Evolutionary conservation across 2,329 filamentous ascomycete species (phyloP).

Genomic region (Neonectria faginata): DNA sequence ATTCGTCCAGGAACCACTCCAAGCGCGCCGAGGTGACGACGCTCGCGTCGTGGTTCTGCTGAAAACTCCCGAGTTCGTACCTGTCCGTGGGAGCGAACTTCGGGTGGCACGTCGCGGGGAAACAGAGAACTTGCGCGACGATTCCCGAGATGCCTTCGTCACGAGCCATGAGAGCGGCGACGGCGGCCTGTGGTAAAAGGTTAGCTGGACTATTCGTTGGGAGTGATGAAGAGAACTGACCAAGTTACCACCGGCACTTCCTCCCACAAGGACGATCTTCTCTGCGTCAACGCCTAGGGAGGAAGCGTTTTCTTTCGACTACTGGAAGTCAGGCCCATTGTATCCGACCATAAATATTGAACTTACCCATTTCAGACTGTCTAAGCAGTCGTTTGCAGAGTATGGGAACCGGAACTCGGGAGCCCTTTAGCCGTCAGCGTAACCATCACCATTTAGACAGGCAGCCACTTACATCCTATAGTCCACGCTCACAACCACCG

Average conservation of each 20-base stretch:
- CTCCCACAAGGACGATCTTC: slow-evolving; percentile 52
- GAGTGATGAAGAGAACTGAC: slow-evolving; percentile 36
- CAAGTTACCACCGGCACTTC: slow-evolving; percentile 52
- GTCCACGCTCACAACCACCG: slow-evolving; percentile 53
- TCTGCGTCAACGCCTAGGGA: slow-evolving; percentile 49
- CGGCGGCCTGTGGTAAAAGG: slow-evolving; percentile 40
- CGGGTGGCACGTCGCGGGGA: slow-evolving; percentile 52
- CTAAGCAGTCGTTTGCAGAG: slow-evolving; percentile 51
- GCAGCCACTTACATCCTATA: slow-evolving; percentile 50
- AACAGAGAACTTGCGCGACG: slow-evolving; percentile 50
- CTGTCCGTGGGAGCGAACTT: slow-evolving; percentile 48
- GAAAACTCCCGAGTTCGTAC: slow-evolving; percentile 52
- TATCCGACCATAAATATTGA: too few relatives aligned
- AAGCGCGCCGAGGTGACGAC: slow-evolving; percentile 46
- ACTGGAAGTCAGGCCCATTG: slow-evolving; percentile 4
- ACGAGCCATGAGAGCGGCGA: slow-evolving; percentile 47
- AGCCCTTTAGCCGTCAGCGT: slow-evolving; percentile 46
- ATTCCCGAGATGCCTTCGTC: slow-evolving; percentile 49
- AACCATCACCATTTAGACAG: too few relatives aligned
- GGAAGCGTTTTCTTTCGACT: slow-evolving; percentile 48
- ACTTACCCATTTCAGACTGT: slow-evolving; percentile 53
- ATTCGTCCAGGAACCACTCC: slow-evolving; percentile 52
- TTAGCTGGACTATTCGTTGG: background rate
- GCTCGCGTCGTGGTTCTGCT: slow-evolving; percentile 49
- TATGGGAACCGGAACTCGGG: slow-evolving; percentile 53